phyloP scores from a whole-genome alignment of 2,329 filamentous ascomycete species.

The Tolypocladium tropicale region DNA sequence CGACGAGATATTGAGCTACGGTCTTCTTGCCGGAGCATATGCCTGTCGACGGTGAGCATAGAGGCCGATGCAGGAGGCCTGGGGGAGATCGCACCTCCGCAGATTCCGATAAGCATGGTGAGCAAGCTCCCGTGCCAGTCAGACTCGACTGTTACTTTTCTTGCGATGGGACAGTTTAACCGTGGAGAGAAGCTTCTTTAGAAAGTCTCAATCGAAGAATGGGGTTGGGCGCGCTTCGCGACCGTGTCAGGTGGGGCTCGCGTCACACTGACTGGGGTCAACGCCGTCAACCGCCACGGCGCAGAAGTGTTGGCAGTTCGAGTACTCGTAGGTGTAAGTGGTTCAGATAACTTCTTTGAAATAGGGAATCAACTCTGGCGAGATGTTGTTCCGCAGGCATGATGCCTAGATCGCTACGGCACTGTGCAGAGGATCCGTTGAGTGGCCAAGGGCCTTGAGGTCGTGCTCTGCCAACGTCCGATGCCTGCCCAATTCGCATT shows the following conservation, averaged over 20 bases:
- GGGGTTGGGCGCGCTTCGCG: not conserved
- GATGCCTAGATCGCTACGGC: not conserved
- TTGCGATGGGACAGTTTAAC: not conserved
- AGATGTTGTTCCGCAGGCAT: not conserved
- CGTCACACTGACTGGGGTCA: not conserved
- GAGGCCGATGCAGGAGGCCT: not conserved
- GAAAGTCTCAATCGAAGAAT: not conserved
- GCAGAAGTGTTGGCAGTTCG: not conserved
- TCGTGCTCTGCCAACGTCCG: not conserved
- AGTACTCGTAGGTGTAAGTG: not conserved
- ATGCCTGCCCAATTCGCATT: no score
- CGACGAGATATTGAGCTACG: constrained; percentile 77
- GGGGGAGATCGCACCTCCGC: constrained; percentile 45
- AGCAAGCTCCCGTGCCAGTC: not conserved
- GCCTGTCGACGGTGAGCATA: constrained; percentile 36
- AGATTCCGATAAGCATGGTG: constrained; percentile 67
- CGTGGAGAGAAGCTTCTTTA: not conserved
- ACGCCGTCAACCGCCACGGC: not conserved
- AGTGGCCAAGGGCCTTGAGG: not conserved
- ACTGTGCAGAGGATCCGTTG: not conserved
- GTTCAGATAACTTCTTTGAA: not conserved
- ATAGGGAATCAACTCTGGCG: no score
- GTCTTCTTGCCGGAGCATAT: constrained; percentile 91
- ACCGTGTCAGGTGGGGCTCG: not conserved
- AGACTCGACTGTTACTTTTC: not conserved